Conservation (phyloP, 1,284 basidiomycete genomes). For the Ustilago trichophora region DNA sequence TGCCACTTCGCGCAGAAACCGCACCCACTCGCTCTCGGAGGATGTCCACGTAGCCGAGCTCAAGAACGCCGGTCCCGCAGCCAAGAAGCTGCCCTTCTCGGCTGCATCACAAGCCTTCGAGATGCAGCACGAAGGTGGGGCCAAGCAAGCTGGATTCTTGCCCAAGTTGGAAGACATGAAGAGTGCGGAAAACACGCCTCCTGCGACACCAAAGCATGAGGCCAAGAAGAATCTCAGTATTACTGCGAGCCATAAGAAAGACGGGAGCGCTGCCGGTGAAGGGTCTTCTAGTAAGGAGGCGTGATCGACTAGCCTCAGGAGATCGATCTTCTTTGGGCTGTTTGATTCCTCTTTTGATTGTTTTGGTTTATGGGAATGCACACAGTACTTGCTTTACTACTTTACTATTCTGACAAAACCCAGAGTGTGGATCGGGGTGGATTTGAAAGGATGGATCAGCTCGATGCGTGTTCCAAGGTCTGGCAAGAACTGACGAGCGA, state of each 20-base stretch:
- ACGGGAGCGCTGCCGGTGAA: not conserved
- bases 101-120: slow-evolving; percentile 48
- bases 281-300: no score
- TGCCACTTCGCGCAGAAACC: slow-evolving; percentile 29
- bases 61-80: slow-evolving; percentile 39
- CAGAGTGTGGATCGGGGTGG: no score
- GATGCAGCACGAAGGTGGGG: slow-evolving; percentile 35
- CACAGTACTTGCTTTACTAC: no score
- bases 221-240: slow-evolving; percentile 6
- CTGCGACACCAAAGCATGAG: slow-evolving; percentile 32
- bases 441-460: no score
- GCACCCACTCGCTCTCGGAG: slow-evolving; percentile 50
- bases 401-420: no score
- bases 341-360: no score
- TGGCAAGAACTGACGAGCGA: no score
- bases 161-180: slow-evolving; percentile 47
- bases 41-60: slow-evolving; percentile 44
- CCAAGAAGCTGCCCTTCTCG: slow-evolving; percentile 42
- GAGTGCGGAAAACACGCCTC: slow-evolving; percentile 51
- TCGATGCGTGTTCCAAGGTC: no score
- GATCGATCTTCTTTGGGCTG: no score
- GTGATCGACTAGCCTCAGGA: no score
- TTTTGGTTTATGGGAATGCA: no score
- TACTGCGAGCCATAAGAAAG: no score
- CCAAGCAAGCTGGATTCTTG: slow-evolving; percentile 21